These are phyloP conservation scores for Podospora sp. DNA, from an alignment of 495 filamentous ascomycete species.

Conservation along the genomic window DNA sequence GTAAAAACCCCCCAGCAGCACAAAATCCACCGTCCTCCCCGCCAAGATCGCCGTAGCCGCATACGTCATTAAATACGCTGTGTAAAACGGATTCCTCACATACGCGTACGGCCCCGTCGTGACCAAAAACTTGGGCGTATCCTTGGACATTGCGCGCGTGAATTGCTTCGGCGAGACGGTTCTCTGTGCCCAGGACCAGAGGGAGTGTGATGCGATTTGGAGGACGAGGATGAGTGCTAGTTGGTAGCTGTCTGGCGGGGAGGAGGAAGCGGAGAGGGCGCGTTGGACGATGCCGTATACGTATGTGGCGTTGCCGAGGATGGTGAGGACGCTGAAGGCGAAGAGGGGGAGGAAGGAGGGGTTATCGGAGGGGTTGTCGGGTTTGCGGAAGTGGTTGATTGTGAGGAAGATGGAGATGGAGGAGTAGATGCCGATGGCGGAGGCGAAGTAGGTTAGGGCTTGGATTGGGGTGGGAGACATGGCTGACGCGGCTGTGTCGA, in stretches of 20 bases:
- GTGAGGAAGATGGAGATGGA: conserved; percentile 1
- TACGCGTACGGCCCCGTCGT: conserved; percentile 9
- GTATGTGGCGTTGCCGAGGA: neutral
- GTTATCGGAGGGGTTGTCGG: neutral
- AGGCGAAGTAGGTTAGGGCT: neutral
- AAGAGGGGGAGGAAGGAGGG: neutral
- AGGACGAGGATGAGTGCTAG: neutral
- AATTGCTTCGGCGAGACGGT: conserved; percentile 3
- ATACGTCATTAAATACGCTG: conserved; percentile 6
- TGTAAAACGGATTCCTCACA: conserved; percentile 7
- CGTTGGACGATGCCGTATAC: neutral
- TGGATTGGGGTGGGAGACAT: neutral
- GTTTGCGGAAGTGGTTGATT: conserved; percentile 7
- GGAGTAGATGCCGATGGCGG: conserved; percentile 1
- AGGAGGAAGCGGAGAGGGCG: neutral
- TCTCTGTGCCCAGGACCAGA: conserved; percentile 1
- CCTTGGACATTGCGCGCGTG: conserved; percentile 4
- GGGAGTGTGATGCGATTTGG: neutral
- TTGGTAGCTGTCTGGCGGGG: neutral
- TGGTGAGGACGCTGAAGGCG: neutral
- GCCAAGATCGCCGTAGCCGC: conserved; percentile 2
- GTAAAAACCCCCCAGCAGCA: neutral
- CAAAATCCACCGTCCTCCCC: conserved; percentile 4
- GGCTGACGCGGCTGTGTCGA: too few relatives aligned
- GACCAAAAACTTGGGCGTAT: neutral